Evolutionary conservation across 2,329 filamentous ascomycete genomes (phyloP), one percentile per base, ranked within the genome.

Genomic region (Pyricularia grisea): DNA sequence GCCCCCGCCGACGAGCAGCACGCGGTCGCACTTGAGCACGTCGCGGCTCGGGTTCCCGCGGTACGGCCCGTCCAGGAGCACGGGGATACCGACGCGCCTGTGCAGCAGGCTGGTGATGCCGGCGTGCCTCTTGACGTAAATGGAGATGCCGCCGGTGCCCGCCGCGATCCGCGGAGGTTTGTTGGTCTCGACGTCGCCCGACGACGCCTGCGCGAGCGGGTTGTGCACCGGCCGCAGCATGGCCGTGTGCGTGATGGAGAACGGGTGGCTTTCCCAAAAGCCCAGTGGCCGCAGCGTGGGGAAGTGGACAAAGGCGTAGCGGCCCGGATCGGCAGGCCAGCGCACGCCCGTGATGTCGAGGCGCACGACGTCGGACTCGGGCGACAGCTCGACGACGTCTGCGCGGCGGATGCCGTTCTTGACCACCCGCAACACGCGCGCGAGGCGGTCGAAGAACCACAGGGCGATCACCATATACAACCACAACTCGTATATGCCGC

Each of bases 191-290:
- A 17, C 42, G 25, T 67, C 50, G 5, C 17, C 50, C 31, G 74
- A 28, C n/a, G 71, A 66, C 14, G 77, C 78, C 30, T 74, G 73
- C 1, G 78, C 70, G 28, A 87, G 86, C 0, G 84, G 84, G 72
- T 87, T 85, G 64, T 83, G 86, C 73, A 86, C 83, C 84, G 20
- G 28, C 33, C 67, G 63, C 67, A 77, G 70, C 66, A 75, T 25
- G 17, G 71, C 67, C 20, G 77, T 78, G 27, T 74, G 73, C 1
- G 78, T 70, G 28, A 84, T 72, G 0, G 82, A 84, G 72, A 87
- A 87, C 0, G 84, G 84, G 72, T 87, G 85, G 65, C 83, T 86
- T 72, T 86, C 83, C 84, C 84, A 87, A 0, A 76, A 72, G 10
- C 77, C 75, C 71, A 74, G 72, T 1, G 71, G 73, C 20, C 68